Evolutionary conservation across 2,329 filamentous ascomycete genomes (phyloP).

Genomic region (Pseudogymnoascus sp.): DNA sequence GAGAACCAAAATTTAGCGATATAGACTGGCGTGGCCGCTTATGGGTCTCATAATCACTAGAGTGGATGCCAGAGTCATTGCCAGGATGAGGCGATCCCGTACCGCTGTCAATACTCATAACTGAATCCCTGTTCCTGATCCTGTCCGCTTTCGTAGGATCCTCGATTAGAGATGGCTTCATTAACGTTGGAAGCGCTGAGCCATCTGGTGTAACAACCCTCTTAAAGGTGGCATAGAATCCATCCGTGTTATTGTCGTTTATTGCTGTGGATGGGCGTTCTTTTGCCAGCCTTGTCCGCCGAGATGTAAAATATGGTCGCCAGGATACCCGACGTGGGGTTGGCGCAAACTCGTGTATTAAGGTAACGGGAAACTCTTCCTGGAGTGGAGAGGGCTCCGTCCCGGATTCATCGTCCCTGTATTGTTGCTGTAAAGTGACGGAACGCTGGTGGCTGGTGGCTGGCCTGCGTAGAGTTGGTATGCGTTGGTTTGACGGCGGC

Average conservation of each 20-base stretch:
- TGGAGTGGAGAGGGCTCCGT: slow-evolving; percentile 13
- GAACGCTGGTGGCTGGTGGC: slow-evolving; percentile 75
- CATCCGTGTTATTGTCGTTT: slow-evolving; percentile 21
- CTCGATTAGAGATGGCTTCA: slow-evolving; percentile 26
- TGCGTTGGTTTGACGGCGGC: slow-evolving; percentile 51
- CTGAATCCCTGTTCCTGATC: not conserved
- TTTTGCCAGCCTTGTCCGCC: slow-evolving; percentile 25
- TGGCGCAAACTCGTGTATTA: slow-evolving; percentile 17
- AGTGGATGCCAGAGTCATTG: slow-evolving; percentile 15
- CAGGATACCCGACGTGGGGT: slow-evolving; percentile 22
- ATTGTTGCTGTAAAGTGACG: slow-evolving; percentile 55
- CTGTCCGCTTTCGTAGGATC: not conserved
- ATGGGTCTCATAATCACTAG: slow-evolving; percentile 33
- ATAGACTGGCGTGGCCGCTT: slow-evolving; percentile 46
- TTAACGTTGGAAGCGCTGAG: slow-evolving; percentile 22
- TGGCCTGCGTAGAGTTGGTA: slow-evolving; percentile 62
- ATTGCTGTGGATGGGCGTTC: slow-evolving; percentile 23
- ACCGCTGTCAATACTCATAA: not conserved
- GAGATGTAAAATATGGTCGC: slow-evolving; percentile 28
- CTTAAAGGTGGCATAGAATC: slow-evolving; percentile 24
- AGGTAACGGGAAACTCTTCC: slow-evolving; percentile 13
- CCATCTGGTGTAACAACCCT: slow-evolving; percentile 25
- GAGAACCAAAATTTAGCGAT: slow-evolving; percentile 53
- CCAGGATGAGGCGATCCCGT: slow-evolving; percentile 10
- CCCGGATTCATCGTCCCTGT: slow-evolving; percentile 22